Base-by-base conservation (phyloP, 495 filamentous ascomycete species). In the Sporormia fimetaria region DNA sequence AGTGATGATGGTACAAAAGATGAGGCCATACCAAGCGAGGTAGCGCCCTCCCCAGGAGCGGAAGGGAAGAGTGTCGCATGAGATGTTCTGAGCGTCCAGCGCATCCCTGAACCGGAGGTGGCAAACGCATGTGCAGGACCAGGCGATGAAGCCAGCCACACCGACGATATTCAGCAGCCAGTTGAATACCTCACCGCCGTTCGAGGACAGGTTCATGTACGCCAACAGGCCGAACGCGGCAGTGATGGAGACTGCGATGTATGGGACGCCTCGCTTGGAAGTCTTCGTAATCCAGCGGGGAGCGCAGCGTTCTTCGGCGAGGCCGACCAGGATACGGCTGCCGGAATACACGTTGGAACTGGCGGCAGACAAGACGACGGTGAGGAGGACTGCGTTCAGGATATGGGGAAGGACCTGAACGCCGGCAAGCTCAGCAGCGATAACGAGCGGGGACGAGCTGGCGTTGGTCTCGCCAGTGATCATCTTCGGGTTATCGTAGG, bases 121-220 rank as follows among this genome's bases (percentile, higher is more conserved):
- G 46, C 70, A 76, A 33, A 67, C 59, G 54, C 67, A 71, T 35
- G 76, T 68, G 23, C 69, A 71, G 9, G 63, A 63, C 78, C 78
- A 83, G 21, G 73, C 75, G 44, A 80, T 78, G 54, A 83, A 71
- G 2, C 76, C 78, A 14, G 78, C 76, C 14, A 81, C 74, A 46
- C 68, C 64, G 8, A 68, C 68, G 46, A 83, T 78, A 57, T 80
- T 79, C 22, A 70, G 52, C 37, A 73, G 56, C 67, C 67, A 71
- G 51, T 62, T 67, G 58, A 83, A 81, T 4, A 80, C 78, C 14
- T 58, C 27, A 25, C 61, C 57, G 21, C 68, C 69, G 26, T 52
- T 61, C 17, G 50, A 23, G 11, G 65, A 69, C 11, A 73, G 57
- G 49, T 75, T 77, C 49, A 54, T 69, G 26, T 67, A 55, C 3